Conservation (phyloP, 495 filamentous ascomycete species). For the Penicillium arizonense region DNA sequence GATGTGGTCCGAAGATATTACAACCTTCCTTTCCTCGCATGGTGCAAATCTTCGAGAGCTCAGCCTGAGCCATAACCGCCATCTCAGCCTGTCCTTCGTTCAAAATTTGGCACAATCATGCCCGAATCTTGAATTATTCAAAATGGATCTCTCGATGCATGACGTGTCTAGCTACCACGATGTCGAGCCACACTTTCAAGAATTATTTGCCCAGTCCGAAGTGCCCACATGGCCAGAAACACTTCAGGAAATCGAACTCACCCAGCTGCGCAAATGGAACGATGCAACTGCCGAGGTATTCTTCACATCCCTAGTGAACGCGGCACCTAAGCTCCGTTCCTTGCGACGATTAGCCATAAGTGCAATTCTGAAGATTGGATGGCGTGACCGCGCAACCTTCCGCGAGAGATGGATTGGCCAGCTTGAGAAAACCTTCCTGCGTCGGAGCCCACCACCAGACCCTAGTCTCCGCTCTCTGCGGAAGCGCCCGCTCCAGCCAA, state of each 20-base stretch:
- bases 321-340: constrained; percentile 57
- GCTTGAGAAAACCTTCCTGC: constrained; percentile 63
- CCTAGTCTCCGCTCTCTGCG: constrained; percentile 27
- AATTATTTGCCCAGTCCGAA: constrained; percentile 57
- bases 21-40: constrained; percentile 57
- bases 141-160: constrained; percentile 71
- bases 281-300: constrained; percentile 64
- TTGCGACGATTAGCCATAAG: constrained; percentile 68
- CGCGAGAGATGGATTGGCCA: constrained; percentile 68
- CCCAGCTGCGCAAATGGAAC: constrained; percentile 70
- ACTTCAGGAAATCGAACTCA: constrained; percentile 67
- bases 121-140: constrained; percentile 63
- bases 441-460: constrained; percentile 51
- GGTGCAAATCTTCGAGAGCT: constrained; percentile 63
- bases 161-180: constrained; percentile 60
- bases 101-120: constrained; percentile 58
- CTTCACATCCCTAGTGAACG: constrained; percentile 71
- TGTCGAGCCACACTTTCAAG: constrained; percentile 66
- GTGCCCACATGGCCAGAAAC: constrained; percentile 72
- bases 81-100: constrained; percentile 71
- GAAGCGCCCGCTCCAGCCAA: constrained; percentile 6
- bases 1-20: constrained; percentile 57
- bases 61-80: constrained; percentile 70
- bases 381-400: constrained; percentile 74
- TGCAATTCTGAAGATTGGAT: constrained; percentile 69